Percentiles rank a stretch among this genome's conserved stretches.
Conservation (phyloP, 1,284 basidiomycete genomes). For the Volvariella surrecta region DNA sequence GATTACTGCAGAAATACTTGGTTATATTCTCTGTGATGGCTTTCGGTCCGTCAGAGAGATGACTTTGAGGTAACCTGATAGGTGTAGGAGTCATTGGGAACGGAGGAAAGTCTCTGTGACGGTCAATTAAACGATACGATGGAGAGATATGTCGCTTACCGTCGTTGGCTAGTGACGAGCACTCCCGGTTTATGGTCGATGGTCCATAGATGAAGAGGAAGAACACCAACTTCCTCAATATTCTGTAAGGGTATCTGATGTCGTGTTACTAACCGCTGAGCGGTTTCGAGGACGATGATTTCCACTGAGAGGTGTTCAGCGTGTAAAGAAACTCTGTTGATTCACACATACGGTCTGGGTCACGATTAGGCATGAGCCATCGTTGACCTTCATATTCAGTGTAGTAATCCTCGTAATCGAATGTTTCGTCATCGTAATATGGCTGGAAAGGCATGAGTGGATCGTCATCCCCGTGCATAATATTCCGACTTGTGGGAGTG, state of each 20-base stretch:
- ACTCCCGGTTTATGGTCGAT: slow-evolving; percentile 14
- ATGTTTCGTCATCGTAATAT: slow-evolving; percentile 43
- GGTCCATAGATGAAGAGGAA: slow-evolving; percentile 28
- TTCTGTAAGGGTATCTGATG: slow-evolving; percentile 26
- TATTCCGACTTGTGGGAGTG: slow-evolving; percentile 33
- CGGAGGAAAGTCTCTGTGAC: slow-evolving; percentile 7
- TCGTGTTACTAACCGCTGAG: slow-evolving; percentile 26
- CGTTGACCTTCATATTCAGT: slow-evolving; percentile 33
- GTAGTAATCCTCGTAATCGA: slow-evolving; percentile 29
- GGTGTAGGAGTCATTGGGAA: slow-evolving; percentile 11
- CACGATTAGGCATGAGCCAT: slow-evolving; percentile 33
- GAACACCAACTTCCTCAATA: slow-evolving; percentile 32
- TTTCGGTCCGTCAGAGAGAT: slow-evolving; percentile 8
- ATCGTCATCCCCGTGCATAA: slow-evolving; percentile 48
- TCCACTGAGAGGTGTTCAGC: slow-evolving; percentile 26
- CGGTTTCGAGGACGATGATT: slow-evolving; percentile 35
- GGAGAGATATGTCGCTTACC: slow-evolving; percentile 18
- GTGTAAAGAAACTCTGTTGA: background rate
- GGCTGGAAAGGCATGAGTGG: slow-evolving; percentile 49
- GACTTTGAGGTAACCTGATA: slow-evolving; percentile 6
- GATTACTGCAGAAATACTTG: slow-evolving; percentile 40
- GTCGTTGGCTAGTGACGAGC: slow-evolving; percentile 21
- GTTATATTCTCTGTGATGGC: slow-evolving; percentile 20
- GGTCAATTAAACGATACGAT: background rate
- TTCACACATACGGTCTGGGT: slow-evolving; percentile 40